Conservation (phyloP, 768 basidiomycete species). For the Leccinum ochraceum region DNA sequence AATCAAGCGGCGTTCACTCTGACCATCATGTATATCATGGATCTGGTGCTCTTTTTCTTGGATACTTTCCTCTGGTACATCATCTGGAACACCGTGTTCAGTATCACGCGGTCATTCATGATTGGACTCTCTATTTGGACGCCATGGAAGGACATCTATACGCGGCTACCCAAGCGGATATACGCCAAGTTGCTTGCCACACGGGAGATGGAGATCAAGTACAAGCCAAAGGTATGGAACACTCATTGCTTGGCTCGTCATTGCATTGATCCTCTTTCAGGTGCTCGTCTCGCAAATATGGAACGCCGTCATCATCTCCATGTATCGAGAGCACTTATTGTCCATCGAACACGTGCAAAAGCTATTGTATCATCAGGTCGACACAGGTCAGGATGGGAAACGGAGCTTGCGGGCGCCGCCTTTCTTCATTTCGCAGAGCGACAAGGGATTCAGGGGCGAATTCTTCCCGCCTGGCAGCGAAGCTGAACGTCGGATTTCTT, state of each 20-base stretch:
- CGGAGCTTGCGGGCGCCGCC: conserved; percentile 92
- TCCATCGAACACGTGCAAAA: conserved; percentile 99
- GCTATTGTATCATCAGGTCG: conserved; percentile 95
- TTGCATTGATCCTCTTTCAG: conserved; percentile 37
- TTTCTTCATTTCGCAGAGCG: conserved; percentile 96
- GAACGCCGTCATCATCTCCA: conserved; percentile 99
- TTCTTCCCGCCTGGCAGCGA: conserved; percentile 97
- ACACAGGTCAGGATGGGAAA: conserved; percentile 78
- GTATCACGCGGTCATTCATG: conserved; percentile 83
- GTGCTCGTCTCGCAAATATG: conserved; percentile 98
- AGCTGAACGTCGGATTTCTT: conserved; percentile 96
- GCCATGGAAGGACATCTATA: conserved; percentile 98
- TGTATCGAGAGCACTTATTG: conserved; percentile 98
- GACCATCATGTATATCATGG: conserved; percentile 99
- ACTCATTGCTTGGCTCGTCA: background rate
- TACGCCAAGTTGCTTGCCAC: conserved; percentile 96
- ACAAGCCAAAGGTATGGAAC: conserved; percentile 91
- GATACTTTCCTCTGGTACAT: conserved; percentile 99
- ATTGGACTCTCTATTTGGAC: conserved; percentile 98
- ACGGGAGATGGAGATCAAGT: conserved; percentile 95
- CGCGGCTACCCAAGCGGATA: conserved; percentile 92
- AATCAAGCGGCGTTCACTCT: conserved; percentile 96
- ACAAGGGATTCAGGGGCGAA: conserved; percentile 79
- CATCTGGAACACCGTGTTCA: conserved; percentile 98
- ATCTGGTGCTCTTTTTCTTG: conserved; percentile 94